phyloP scores from a whole-genome alignment of 176 grass and related monocot genomes.

The Musa beccarii region DNA sequence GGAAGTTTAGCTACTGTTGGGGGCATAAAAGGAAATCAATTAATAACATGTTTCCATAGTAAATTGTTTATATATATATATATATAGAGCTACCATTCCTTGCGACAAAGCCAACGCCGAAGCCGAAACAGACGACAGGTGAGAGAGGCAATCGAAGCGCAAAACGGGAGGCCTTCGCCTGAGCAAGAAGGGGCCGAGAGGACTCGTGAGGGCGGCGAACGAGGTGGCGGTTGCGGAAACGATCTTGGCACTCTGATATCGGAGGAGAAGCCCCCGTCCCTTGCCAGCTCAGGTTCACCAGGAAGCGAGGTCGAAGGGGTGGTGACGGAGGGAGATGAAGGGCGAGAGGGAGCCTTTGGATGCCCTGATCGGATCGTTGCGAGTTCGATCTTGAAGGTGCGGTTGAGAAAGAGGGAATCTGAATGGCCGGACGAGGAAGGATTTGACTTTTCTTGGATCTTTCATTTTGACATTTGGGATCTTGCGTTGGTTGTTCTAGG shows the following conservation, averaged over 20 bases:
- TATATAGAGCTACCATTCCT: too few species aligned
- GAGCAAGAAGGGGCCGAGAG: not conserved
- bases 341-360: not conserved
- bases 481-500: not conserved
- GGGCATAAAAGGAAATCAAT: too few species aligned
- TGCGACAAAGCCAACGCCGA: too few species aligned
- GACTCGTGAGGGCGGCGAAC: not conserved
- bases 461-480: not conserved
- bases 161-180: not conserved
- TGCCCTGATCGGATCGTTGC: not conserved
- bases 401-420: not conserved
- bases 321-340: not conserved
- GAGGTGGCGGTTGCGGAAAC: not conserved
- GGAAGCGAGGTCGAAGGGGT: conserved; percentile 2
- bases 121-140: not conserved
- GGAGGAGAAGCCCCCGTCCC: not conserved
- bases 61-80: too few species aligned
- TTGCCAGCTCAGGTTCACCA: not conserved
- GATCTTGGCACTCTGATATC: not conserved
- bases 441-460: not conserved
- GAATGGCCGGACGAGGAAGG: not conserved
- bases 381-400: not conserved
- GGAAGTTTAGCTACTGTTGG: too few species aligned
- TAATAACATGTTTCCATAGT: too few species aligned
- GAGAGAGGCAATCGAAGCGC: not conserved